A percentile compares a stretch with the other conserved stretches of the same genome.
These are phyloP conservation scores for Amphicarpaea edgeworthii DNA, from an alignment of 306 rosid genomes.

Conservation along the genomic window DNA sequence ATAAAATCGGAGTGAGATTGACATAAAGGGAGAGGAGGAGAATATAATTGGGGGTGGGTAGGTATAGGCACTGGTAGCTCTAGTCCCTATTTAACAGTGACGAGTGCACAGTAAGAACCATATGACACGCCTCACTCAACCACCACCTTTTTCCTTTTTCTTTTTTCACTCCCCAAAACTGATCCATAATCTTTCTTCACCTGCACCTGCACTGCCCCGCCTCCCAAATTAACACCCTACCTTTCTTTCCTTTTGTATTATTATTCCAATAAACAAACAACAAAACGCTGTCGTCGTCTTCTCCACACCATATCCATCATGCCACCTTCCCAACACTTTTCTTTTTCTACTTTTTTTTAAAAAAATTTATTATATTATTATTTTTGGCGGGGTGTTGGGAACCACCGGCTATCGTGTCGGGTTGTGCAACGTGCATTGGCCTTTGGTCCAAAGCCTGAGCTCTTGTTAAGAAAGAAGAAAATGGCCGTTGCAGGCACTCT, in stretches of 20 bases:
- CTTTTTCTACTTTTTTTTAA: too few species aligned
- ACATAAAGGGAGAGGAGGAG: constrained; percentile 17
- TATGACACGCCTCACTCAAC: constrained; percentile 51
- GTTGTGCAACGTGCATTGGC: constrained; percentile 25
- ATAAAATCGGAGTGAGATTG: neutral
- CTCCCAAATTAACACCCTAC: constrained; percentile 29
- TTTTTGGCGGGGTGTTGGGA: constrained; percentile 35
- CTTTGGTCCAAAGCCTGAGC: constrained; percentile 43
- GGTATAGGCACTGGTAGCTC: constrained; percentile 19
- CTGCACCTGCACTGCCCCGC: constrained; percentile 46
- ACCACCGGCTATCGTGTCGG: constrained; percentile 51
- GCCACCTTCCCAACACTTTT: constrained; percentile 19
- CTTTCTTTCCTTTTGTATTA: neutral
- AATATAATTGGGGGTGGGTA: constrained; percentile 39
- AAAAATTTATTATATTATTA: too few species aligned
- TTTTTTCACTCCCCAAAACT: constrained; percentile 34
- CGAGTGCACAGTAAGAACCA: constrained; percentile 39
- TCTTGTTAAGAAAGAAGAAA: constrained; percentile 20
- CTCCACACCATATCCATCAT: constrained; percentile 1
- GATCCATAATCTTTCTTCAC: neutral
- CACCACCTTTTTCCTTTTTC: constrained; percentile 14
- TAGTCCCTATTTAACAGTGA: constrained; percentile 50
- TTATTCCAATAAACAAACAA: neutral
- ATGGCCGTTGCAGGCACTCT: constrained; percentile 61
- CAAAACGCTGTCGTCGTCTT: constrained; percentile 44